Base-by-base conservation (phyloP, 257 asterid species). In the Primulina huaijiensis region DNA sequence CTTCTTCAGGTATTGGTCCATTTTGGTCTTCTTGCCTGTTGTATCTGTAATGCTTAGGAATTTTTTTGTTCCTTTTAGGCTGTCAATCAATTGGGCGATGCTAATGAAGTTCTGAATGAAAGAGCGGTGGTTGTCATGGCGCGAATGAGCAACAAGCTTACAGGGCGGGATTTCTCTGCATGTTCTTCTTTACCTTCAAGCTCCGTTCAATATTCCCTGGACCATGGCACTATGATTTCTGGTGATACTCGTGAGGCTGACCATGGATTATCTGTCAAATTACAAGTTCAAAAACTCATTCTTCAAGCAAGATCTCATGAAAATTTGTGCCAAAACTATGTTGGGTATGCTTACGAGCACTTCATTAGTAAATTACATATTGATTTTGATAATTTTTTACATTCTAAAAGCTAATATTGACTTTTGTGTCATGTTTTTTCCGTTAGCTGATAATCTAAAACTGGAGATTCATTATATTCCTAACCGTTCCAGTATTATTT, bases 121-220 rank as follows among this genome's bases (percentile, higher is more conserved):
- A 85, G 95, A 66, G 99, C 99, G 2, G 90, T 94, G 60, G 92
- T 88, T 65, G 99, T 94, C 46, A 94, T 91, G 99, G 96, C 95
- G 55, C 90, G 99, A 67, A 94, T 94, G 99, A 91, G 94, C 83
- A 81, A 94, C 81, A 94, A 94, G 75, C 97, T 94, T 69, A 94
- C 99, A 0, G 99, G 99, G 21, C 90, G 95, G 73, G 99, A 94
- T 80, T 94, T 94, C 83, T 80, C 87, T 27, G 56, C 83, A 61
- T 64, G 69, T 79, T 53, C 97, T 56, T 72, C 95, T 29, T 74
- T 77, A 68, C 84, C 95, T 30, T 80, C 85, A 35, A 83, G 82
- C 82, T 81, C 92, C 29, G 68, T 78, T 72, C 99, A 82, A 67
- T 86, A 83, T 69, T 72, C 89, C 2, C 77, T 82, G 46, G 99